phyloP scores from a whole-genome alignment of 1,139 yeast genomes.

The Protomyces pachydermus region DNA sequence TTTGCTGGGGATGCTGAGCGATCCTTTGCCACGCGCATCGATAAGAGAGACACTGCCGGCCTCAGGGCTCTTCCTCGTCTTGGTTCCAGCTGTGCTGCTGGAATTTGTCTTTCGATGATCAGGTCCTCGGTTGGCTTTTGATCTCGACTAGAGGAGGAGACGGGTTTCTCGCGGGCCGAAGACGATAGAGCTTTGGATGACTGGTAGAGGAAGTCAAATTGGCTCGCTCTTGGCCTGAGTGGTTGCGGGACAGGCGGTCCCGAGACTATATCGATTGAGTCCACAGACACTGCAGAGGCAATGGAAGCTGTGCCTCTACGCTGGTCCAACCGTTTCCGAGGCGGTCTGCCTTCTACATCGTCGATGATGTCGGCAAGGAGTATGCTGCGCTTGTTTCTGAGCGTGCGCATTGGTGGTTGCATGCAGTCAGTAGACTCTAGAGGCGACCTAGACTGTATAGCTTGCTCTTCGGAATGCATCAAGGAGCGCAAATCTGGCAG shows the following conservation, averaged over 20 bases:
- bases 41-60: neutral
- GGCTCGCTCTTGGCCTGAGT: neutral
- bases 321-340: neutral
- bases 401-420: neutral
- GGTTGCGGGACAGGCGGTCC: neutral
- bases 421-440: neutral
- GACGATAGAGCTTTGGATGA: neutral
- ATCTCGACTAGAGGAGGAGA: too few species aligned
- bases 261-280: neutral
- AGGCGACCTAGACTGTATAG: neutral
- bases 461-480: too few species aligned
- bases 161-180: neutral
- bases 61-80: neutral
- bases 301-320: neutral
- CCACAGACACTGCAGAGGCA: neutral
- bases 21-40: neutral
- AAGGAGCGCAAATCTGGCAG: too few species aligned
- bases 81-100: neutral
- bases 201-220: conserved; percentile 6
- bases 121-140: neutral
- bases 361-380: conserved; percentile 16
- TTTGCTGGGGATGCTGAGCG: conserved; percentile 1
- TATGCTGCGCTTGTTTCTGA: conserved; percentile 6
- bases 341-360: conserved; percentile 11
- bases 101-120: neutral